Evolutionary conservation across 2,329 filamentous ascomycete species (phyloP), one percentile per base, ranked within the genome.

Genomic region (Sphaerulina vaccinii): DNA sequence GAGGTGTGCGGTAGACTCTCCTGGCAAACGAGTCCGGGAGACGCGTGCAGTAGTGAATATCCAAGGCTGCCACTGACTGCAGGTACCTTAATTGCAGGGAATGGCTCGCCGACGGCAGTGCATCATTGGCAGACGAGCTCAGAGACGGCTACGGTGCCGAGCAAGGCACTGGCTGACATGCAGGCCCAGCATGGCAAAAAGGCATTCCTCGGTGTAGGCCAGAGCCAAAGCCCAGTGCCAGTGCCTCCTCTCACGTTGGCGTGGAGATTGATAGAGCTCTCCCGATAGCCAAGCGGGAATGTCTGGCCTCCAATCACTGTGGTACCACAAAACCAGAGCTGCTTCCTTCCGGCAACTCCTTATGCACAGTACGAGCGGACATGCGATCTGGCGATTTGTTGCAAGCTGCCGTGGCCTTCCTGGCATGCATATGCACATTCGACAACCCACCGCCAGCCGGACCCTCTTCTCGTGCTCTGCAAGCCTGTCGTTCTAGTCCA

Each of bases 111-210:
- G 39, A 51, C 39, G n/a, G 40, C 43, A 40, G 50, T 51, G 51
- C 47, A 52, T 58, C 44, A 62, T 61, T 62, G 61, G 61, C 38
- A 54, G 51, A 55, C 40, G n/a, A 54, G 27, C 50, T 50, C 43
- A 44, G 49, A 13, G 27, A 29, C 27, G 27, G n/a, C n/a, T 29
- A 13, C 48, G 47, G 43, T 38, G 56, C 61, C 56, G 61, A 63
- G 49, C 36, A 38, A 37, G 53, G 51, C 48, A 57, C 51, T 51
- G 46, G 41, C 49, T 58, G 51, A 33, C 54, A 57, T 54, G 55
- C 52, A 54, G 45, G 47, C 37, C n/a, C n/a, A n/a, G n/a, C 8
- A 8, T 40, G 33, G 22, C 21, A n/a, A 15, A 5, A 32, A 38
- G 27, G 49, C 53, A 56, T 56, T 56, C 54, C 54, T 51, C 47